Conservation (phyloP, 345 rosid genomes). For the Camelina laxa region DNA sequence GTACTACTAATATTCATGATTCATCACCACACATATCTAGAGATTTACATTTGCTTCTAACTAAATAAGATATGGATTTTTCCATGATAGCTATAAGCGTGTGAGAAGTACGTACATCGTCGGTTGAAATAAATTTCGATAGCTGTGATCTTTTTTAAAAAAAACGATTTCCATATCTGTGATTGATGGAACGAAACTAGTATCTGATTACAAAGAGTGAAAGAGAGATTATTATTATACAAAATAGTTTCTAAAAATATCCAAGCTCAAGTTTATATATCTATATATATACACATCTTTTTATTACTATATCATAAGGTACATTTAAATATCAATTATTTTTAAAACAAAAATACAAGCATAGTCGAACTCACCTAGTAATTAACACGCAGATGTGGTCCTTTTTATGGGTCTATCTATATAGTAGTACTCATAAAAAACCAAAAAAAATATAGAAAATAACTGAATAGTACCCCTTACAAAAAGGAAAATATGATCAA, state of each 20-base stretch:
- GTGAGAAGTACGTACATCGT: slow-evolving; percentile 1
- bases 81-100: slow-evolving; percentile 3
- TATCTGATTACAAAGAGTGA: background rate
- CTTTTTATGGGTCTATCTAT: background rate
- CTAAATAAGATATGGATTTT: background rate
- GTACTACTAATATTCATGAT: background rate
- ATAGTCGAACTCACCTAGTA: background rate
- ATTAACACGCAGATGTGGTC: background rate
- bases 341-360: background rate
- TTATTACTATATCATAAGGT: background rate
- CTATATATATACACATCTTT: background rate
- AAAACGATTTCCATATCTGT: too few relatives aligned
- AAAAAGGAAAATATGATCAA: slow-evolving; percentile 17
- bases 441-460: background rate
- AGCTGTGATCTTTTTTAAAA: background rate
- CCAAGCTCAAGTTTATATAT: background rate
- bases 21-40: slow-evolving; percentile 18
- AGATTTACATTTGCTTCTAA: slow-evolving; percentile 3
- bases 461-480: slow-evolving; percentile 1
- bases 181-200: background rate
- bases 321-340: too few relatives aligned
- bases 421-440: background rate
- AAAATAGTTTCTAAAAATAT: background rate
- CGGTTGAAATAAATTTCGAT: slow-evolving; percentile 7
- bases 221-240: background rate